phyloP scores from a whole-genome alignment of 1,284 basidiomycete genomes.

The Coniferiporia sulphurascens region DNA sequence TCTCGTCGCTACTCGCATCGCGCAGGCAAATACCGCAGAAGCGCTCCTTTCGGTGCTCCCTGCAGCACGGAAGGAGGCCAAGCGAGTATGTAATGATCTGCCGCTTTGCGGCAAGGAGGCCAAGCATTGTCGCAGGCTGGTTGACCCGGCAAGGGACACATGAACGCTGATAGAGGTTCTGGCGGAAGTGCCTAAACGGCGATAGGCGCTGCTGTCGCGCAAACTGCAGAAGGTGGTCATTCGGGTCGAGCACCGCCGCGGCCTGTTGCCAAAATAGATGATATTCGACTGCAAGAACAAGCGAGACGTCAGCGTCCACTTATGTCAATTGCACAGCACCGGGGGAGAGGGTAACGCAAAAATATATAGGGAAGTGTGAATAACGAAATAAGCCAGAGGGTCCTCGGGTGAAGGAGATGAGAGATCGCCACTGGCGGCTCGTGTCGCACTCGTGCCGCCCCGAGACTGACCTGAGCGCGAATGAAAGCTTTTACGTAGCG shows the following conservation, averaged over 20 bases:
- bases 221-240: conserved; percentile 30
- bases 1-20: conserved; percentile 45
- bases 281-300: conserved; percentile 39
- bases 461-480: not conserved
- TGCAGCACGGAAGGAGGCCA: conserved; percentile 49
- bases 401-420: not conserved
- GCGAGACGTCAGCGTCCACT: conserved; percentile 15
- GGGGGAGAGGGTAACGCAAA: not conserved
- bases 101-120: conserved; percentile 47
- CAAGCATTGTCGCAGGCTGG: conserved; percentile 42
- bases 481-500: conserved; percentile 14
- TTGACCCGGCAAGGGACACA: conserved; percentile 72
- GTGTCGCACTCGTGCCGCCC: not conserved
- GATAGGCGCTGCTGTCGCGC: conserved; percentile 31
- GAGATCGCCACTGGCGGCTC: not conserved
- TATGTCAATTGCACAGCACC: conserved; percentile 11
- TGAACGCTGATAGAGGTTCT: conserved; percentile 35
- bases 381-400: conserved; percentile 1
- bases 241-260: conserved; percentile 48
- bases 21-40: conserved; percentile 68
- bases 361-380: not conserved
- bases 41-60: conserved; percentile 51
- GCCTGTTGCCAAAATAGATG: conserved; percentile 60
- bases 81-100: conserved; percentile 36
- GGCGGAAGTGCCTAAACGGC: conserved; percentile 39